These are phyloP conservation scores for Phlebopus sp. DNA, from an alignment of 1,284 basidiomycete genomes.

Conservation along the genomic window DNA sequence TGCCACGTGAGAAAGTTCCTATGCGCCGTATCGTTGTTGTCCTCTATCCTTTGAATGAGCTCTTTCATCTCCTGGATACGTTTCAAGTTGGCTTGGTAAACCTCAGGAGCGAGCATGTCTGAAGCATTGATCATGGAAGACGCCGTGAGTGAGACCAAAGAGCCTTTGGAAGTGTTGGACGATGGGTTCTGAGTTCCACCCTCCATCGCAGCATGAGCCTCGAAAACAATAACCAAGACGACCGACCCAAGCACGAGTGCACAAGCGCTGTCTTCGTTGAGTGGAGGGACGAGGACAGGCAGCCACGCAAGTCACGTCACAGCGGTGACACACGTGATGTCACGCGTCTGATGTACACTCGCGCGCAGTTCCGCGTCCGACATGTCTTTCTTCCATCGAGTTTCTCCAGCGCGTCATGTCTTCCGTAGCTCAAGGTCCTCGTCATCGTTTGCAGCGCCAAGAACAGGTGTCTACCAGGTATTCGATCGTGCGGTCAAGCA, in stretches of 20 bases:
- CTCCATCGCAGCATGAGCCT: slow-evolving; percentile 17
- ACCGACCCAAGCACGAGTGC: neutral
- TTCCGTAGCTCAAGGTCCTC: slow-evolving; percentile 39
- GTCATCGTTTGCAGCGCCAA: slow-evolving; percentile 35
- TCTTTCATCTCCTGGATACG: slow-evolving; percentile 31
- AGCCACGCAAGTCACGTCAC: neutral
- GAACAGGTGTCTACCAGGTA: slow-evolving; percentile 67
- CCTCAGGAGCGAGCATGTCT: slow-evolving; percentile 19
- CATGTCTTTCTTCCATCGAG: slow-evolving; percentile 17
- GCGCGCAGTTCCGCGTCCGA: slow-evolving; percentile 5
- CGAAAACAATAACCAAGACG: neutral
- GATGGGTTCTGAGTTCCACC: slow-evolving; percentile 3
- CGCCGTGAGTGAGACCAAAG: slow-evolving; percentile 20
- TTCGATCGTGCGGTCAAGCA: slow-evolving; percentile 89
- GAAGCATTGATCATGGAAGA: slow-evolving; percentile 27
- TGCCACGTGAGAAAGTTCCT: slow-evolving; percentile 26
- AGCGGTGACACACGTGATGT: slow-evolving; percentile 13
- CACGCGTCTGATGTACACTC: slow-evolving; percentile 17
- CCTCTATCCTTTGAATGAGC: slow-evolving; percentile 23
- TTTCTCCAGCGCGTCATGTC: slow-evolving; percentile 4
- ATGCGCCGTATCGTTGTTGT: slow-evolving; percentile 30
- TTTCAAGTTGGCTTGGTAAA: slow-evolving; percentile 23
- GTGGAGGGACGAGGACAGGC: neutral
- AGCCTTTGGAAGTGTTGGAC: slow-evolving; percentile 7
- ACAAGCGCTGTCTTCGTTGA: neutral